Percentiles rank a stretch among this genome's conserved stretches.
phyloP scores from a whole-genome alignment of 1,284 basidiomycete species.

The Boletus sp. region DNA sequence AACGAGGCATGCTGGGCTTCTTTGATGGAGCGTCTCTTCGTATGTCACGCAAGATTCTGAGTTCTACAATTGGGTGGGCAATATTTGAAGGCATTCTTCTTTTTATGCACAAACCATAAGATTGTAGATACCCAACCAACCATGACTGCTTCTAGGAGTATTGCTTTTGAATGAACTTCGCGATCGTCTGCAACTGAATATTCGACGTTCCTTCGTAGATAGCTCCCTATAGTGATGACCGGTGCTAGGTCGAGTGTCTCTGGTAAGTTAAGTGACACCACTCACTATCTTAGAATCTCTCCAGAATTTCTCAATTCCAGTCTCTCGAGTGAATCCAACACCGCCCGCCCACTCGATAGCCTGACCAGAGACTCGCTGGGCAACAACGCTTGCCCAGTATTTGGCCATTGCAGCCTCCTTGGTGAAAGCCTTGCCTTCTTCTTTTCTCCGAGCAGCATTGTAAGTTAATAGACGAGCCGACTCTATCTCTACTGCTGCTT shows the following conservation, averaged over 20 bases:
- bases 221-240: conserved; percentile 55
- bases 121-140: conserved; percentile 1
- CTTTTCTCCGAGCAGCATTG: conserved; percentile 92
- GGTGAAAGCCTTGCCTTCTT: conserved; percentile 83
- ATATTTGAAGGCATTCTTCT: conserved; percentile 83
- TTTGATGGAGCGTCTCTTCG: conserved; percentile 84
- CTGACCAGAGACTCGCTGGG: conserved; percentile 80
- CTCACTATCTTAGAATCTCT: conserved; percentile 92
- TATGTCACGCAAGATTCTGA: conserved; percentile 83
- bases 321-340: conserved; percentile 91
- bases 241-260: conserved; percentile 7
- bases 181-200: conserved; percentile 96
- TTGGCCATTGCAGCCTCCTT: conserved; percentile 98
- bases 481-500: conserved; percentile 87
- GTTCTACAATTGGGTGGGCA: conserved; percentile 89
- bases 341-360: conserved; percentile 99
- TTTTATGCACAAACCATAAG: conserved; percentile 42
- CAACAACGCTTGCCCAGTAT: conserved; percentile 85
- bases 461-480: conserved; percentile 92
- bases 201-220: conserved; percentile 97
- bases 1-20: conserved; percentile 74
- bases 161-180: conserved; percentile 84
- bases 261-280: conserved; percentile 15
- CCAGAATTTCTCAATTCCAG: conserved; percentile 93
- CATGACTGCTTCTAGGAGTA: conserved; percentile 42